phyloP scores from a whole-genome alignment of 768 basidiomycete genomes.

The Phlegmacium glaucopus region DNA sequence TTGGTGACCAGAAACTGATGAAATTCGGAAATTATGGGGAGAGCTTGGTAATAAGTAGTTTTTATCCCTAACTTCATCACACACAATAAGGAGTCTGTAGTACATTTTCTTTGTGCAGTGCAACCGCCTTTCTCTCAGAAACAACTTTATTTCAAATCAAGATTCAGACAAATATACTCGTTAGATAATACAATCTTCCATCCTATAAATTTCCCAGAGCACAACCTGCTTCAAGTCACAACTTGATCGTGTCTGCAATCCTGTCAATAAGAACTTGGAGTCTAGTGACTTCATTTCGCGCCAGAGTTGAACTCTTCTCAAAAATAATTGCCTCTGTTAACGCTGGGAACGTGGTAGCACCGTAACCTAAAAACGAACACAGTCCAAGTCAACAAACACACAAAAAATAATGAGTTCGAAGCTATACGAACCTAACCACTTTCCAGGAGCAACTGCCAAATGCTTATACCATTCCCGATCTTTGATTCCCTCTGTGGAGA shows the following conservation, averaged over 20 bases:
- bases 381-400: constrained; percentile 15
- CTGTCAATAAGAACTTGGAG: constrained; percentile 36
- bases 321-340: constrained; percentile 74
- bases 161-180: too few species aligned
- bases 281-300: constrained; percentile 55
- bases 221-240: too few species aligned
- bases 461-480: constrained; percentile 86
- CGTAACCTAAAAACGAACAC: constrained; percentile 53
- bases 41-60: too few species aligned
- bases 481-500: constrained; percentile 71
- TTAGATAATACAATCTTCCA: too few species aligned
- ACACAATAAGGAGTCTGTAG: too few species aligned
- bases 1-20: too few species aligned
- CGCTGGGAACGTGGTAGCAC: constrained; percentile 81
- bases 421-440: constrained; percentile 59
- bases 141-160: too few species aligned
- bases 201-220: too few species aligned
- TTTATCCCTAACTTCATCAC: too few species aligned
- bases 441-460: constrained; percentile 88
- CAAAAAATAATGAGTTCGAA: background rate
- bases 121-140: too few species aligned
- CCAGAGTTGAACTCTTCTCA: constrained; percentile 60
- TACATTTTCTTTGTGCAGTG: too few species aligned
- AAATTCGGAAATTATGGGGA: too few species aligned
- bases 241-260: constrained; percentile 11